Evolutionary conservation across 1,284 basidiomycete genomes (phyloP).

Genomic region (Vanrija sp.): DNA sequence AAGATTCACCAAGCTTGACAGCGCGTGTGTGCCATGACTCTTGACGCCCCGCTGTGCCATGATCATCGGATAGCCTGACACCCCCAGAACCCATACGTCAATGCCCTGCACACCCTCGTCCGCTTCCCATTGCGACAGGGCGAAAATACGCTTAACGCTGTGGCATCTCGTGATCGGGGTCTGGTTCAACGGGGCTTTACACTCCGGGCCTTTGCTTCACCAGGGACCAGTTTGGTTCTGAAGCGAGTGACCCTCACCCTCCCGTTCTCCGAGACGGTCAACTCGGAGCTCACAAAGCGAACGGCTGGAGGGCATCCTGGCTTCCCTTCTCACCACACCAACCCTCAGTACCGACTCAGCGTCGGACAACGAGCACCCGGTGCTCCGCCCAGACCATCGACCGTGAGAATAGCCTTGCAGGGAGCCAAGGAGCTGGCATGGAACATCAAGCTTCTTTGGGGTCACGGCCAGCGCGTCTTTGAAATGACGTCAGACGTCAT

Average conservation of each 20-base stretch:
- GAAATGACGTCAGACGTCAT: conserved; percentile 51
- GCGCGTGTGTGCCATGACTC: no score
- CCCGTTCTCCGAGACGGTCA: conserved; percentile 31
- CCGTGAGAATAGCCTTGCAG: conserved; percentile 56
- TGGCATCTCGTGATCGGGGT: conserved; percentile 37
- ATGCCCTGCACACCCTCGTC: conserved; percentile 68
- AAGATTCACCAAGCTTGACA: no score
- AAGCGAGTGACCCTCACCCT: conserved; percentile 28
- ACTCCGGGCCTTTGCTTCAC: conserved; percentile 34
- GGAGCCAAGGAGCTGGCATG: conserved; percentile 66
- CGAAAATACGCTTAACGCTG: conserved; percentile 22
- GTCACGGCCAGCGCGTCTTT: conserved; percentile 64
- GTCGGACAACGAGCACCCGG: conserved; percentile 44
- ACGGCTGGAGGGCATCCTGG: conserved; percentile 79
- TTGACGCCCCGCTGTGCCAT: no score
- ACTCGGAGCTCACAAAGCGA: conserved; percentile 62
- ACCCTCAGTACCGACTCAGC: conserved; percentile 77
- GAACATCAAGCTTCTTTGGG: conserved; percentile 72
- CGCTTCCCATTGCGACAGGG: conserved; percentile 28
- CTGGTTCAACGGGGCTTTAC: conserved; percentile 39
- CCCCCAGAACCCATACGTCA: conserved; percentile 58
- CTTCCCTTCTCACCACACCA: conserved; percentile 75
- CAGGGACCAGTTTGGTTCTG: conserved; percentile 19
- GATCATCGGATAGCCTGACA: not conserved
- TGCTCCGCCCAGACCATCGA: conserved; percentile 44